Evolutionary conservation across 2,329 filamentous ascomycete species (phyloP), one percentile per base, ranked within the genome.

Genomic region (Colletotrichum tabaci): DNA sequence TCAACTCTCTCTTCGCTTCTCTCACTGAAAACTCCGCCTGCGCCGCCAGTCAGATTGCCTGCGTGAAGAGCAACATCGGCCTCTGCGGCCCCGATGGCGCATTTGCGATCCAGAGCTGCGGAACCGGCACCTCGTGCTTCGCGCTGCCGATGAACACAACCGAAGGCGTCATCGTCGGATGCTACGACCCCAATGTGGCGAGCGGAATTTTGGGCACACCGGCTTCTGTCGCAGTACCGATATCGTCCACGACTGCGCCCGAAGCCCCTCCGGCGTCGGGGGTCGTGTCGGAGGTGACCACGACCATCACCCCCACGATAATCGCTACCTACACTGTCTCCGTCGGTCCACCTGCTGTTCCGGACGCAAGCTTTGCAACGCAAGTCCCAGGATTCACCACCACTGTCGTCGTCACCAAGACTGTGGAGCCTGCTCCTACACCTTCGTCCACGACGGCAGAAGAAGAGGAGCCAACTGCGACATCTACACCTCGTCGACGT

Each of bases 81-180:
- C 77, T 77, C 16, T 91, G 89, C 75, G 78, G 79, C 38, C 66
- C 74, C 26, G 71, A 73, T 13, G 84, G 85, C 21, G 76, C 75
- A 0, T 90, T 87, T 74, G 75, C 78, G 4, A 82, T 89, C 21
- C 76, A 74, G 0, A 72, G 78, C 12, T 85, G 85, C 50, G 80
- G 79, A 40, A 61, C 74, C 1, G 80, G 79, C 12, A 77, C 78
- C 56, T 78, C 80, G 58, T 91, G 89, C 78, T 87, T 84, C 60
- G 89, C 87, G 2, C 77, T 90, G 72, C 89, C 89, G 0, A 85
- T 89, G 82, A 84, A 82, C 47, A 84, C 78, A 13, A 82, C 82
- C 0, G 75, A 76, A 0, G 88, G 87, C 4, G 86, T 88, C 12
- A 77, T 81, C 64, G 80, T 91, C 30, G 83, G 82, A 3, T 91